Conservation (phyloP, 1,139 yeast species). For the Suhomyces choctaworum region DNA sequence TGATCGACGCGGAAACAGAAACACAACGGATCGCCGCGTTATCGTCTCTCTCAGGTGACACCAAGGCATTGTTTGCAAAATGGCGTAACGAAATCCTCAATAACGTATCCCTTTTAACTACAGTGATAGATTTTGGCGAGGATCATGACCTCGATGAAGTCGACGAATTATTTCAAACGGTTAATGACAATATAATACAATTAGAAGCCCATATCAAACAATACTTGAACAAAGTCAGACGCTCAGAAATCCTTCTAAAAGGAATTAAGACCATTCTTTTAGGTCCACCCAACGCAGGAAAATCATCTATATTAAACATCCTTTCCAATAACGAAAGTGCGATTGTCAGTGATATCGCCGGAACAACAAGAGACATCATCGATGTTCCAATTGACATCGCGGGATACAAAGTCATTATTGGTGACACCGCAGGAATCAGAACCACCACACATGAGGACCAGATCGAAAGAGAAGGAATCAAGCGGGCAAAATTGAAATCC, state of each 20-base stretch:
- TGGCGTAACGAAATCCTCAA: slow-evolving; percentile 74
- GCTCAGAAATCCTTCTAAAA: slow-evolving; percentile 63
- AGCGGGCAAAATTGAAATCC: slow-evolving; percentile 65
- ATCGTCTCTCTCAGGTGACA: slow-evolving; percentile 69
- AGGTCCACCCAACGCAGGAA: slow-evolving; percentile 98
- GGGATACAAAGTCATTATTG: slow-evolving; percentile 80
- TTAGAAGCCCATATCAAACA: slow-evolving; percentile 47
- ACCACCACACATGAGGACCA: slow-evolving; percentile 45
- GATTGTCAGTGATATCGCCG: slow-evolving; percentile 88
- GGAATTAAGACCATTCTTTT: slow-evolving; percentile 76
- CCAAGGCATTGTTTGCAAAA: slow-evolving; percentile 49
- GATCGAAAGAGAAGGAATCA: slow-evolving; percentile 83
- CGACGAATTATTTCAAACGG: slow-evolving; percentile 48
- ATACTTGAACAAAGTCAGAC: slow-evolving; percentile 52
- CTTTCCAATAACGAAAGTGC: slow-evolving; percentile 83
- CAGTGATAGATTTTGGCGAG: slow-evolving; percentile 95
- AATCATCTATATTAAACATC: slow-evolving; percentile 76
- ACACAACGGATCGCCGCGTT: slow-evolving; percentile 77
- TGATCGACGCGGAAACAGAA: slow-evolving; percentile 95
- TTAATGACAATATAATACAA: slow-evolving; percentile 40
- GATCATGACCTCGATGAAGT: slow-evolving; percentile 79
- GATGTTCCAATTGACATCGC: slow-evolving; percentile 79
- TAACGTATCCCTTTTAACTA: slow-evolving; percentile 74
- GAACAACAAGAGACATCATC: slow-evolving; percentile 89
- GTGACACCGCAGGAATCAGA: slow-evolving; percentile 94